Evolutionary conservation across 78 protist species (phyloP), one percentile per base, ranked within the genome.

Genomic region (Cavenderia fasciculata): DNA sequence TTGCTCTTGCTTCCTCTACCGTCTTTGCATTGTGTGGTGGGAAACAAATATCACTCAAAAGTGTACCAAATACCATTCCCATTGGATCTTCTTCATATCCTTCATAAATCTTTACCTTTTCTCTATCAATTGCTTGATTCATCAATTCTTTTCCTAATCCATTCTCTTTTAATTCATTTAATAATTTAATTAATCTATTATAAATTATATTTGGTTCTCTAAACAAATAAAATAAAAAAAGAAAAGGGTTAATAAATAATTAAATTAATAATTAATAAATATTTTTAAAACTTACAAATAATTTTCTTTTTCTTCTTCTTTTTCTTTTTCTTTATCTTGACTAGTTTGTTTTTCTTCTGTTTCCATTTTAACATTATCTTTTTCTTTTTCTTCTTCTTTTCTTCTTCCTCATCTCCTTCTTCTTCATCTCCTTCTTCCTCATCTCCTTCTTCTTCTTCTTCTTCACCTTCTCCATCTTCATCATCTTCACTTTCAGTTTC

Each of bases 51-150:
- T 33, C 66, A 14, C 56, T 12, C 29, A 85, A 61, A 5, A 85
- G 29, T n/a, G 51, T 47, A 40, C 84, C 74, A 71, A 62, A 85
- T 25, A 85, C 51, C 12, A 51, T 18, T 23, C 79, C 79, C 0
- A 63, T 36, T 40, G 92, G 92, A 49, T 85, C 92, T 2, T 85
- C 92, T 40, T 85, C 82, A 41, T 51, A 74, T 7, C 66, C 82
- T 41, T 86, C 92, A 18, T 65, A 40, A 27, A 46, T 59, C 56
- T 86, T 86, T 1, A 72, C 72, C 16, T 14, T 21, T 11, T 86
- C 84, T 47, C 31, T 73, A 3, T 74, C 86, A 25, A 86, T 65
- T 47, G 49, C 49, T 8, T 59, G 41, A 36, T 38, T 21, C 57
- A 86, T 86, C 5, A 33, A 25, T 25, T 72, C 92, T 0, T 31